Evolutionary conservation across 257 asterid species (phyloP).

Genomic region (Solanum sejunctum): DNA sequence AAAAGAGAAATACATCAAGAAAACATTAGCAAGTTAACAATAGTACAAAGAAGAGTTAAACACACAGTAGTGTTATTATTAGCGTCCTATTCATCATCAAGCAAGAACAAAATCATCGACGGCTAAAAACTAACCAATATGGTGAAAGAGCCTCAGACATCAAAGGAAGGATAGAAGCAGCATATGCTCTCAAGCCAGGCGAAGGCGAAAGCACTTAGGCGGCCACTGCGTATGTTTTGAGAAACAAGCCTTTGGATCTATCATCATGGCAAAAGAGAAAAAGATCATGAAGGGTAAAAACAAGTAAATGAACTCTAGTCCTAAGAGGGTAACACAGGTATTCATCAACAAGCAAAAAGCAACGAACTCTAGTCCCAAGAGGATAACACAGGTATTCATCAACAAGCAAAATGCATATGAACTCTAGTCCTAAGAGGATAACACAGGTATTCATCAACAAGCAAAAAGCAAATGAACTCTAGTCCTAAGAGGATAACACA

Average conservation of each 20-base stretch:
- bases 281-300: not conserved
- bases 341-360: not conserved
- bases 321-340: not conserved
- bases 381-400: not conserved
- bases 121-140: not conserved
- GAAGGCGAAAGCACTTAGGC: conserved; percentile 48
- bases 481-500: not conserved
- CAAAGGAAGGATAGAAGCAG: conserved; percentile 44
- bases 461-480: not conserved
- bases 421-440: not conserved
- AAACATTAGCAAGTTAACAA: not conserved
- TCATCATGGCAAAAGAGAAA: not conserved
- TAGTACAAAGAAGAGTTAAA: not conserved
- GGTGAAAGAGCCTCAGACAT: conserved; percentile 30
- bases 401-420: not conserved
- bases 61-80: not conserved
- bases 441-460: too few species aligned
- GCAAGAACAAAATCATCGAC: not conserved
- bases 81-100: not conserved
- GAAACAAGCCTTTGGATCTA: conserved; percentile 32
- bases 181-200: conserved; percentile 44
- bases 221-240: conserved; percentile 63
- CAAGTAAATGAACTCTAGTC: not conserved
- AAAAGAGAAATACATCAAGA: not conserved
- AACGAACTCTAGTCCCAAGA: not conserved